These are phyloP conservation scores for Diaporthe aspalathi DNA, from an alignment of 2,329 filamentous ascomycete genomes.

Conservation along the genomic window DNA sequence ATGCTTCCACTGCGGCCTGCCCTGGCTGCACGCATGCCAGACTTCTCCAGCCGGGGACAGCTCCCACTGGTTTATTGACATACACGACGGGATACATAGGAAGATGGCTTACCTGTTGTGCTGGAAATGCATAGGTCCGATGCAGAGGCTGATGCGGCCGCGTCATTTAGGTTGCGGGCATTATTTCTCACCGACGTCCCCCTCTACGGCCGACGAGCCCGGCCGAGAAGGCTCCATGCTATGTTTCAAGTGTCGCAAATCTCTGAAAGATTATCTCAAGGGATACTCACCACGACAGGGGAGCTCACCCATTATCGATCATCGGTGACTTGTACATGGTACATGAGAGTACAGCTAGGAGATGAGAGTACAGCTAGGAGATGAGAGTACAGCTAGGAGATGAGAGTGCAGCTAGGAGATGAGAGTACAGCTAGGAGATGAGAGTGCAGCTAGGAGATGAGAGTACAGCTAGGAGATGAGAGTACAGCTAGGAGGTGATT, in stretches of 20 bases:
- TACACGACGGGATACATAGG: slow-evolving; percentile 26
- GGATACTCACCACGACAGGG: background rate
- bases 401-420: too few species aligned
- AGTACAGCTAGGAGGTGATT: background rate
- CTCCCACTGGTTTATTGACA: slow-evolving; percentile 36
- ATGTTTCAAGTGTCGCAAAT: slow-evolving; percentile 11
- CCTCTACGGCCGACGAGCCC: background rate
- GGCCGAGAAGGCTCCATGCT: background rate
- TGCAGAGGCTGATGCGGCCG: slow-evolving; percentile 23
- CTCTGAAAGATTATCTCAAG: background rate
- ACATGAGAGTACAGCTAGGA: too few species aligned
- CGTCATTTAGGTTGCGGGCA: slow-evolving; percentile 33
- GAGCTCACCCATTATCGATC: background rate
- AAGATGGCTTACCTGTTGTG: slow-evolving; percentile 38
- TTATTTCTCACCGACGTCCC: slow-evolving; percentile 10
- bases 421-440: too few species aligned
- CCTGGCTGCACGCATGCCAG: slow-evolving; percentile 14
- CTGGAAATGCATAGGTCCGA: slow-evolving; percentile 28
- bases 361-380: too few species aligned
- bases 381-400: too few species aligned
- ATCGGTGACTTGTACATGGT: background rate
- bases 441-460: too few species aligned
- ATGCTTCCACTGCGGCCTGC: slow-evolving; percentile 34
- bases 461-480: too few species aligned
- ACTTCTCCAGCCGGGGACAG: slow-evolving; percentile 24